These are phyloP conservation scores for Wickerhamiella brachini DNA, from an alignment of 805 yeast species.

Conservation along the genomic window DNA sequence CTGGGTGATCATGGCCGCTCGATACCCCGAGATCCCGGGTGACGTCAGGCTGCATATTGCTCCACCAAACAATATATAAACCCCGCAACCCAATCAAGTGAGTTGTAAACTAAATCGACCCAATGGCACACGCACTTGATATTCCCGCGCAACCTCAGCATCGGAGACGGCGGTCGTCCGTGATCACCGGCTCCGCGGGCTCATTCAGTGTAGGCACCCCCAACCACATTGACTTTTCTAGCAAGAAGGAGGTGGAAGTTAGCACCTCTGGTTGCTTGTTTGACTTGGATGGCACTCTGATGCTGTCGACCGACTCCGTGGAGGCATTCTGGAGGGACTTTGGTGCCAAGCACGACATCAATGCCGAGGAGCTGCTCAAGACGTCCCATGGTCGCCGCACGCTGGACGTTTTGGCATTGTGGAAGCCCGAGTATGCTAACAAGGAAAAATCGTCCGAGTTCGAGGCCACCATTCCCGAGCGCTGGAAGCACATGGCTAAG, in stretches of 20 bases:
- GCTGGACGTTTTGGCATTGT: conserved; percentile 53
- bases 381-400: conserved; percentile 74
- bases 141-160: not conserved
- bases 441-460: conserved; percentile 48
- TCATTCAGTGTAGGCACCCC: not conserved
- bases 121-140: not conserved
- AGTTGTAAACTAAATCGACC: not conserved
- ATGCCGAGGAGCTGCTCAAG: conserved; percentile 53
- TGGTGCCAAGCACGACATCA: conserved; percentile 51
- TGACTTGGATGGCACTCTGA: conserved; percentile 77
- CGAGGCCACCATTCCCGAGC: conserved; percentile 54
- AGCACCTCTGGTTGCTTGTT: conserved; percentile 40
- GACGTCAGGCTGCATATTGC: not conserved
- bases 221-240: not conserved
- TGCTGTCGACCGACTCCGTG: conserved; percentile 67
- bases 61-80: not conserved
- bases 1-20: too few relatives aligned
- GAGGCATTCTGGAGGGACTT: conserved; percentile 67
- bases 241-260: conserved; percentile 5
- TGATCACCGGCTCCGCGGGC: not conserved
- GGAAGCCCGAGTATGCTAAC: conserved; percentile 59
- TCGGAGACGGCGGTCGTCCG: not conserved
- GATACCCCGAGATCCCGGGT: not conserved
- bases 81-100: not conserved
- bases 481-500: conserved; percentile 54